Evolutionary conservation across 495 filamentous ascomycete genomes (phyloP).

Genomic region (Penicillium flavigenum): DNA sequence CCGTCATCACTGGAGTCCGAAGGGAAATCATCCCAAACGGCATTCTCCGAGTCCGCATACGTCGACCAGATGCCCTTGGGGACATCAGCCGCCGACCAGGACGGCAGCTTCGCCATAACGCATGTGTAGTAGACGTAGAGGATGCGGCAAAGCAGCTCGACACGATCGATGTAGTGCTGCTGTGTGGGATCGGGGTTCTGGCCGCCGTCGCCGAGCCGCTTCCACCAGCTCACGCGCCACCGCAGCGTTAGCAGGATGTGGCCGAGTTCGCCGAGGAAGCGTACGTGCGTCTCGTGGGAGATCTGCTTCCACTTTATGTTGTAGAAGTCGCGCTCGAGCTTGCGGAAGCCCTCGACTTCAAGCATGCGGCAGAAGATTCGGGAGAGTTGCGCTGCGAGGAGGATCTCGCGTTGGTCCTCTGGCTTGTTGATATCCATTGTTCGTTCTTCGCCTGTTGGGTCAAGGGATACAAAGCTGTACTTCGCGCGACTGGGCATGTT

Average conservation of each 20-base stretch:
- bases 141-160: slow-evolving; percentile 48
- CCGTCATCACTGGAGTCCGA: slow-evolving; percentile 43
- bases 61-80: slow-evolving; percentile 47
- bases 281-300: slow-evolving; percentile 44
- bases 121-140: slow-evolving; percentile 54
- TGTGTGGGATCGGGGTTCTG: slow-evolving; percentile 42
- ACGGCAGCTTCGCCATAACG: slow-evolving; percentile 48
- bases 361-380: slow-evolving; percentile 52
- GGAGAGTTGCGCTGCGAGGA: slow-evolving; percentile 49
- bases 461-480: slow-evolving; percentile 44
- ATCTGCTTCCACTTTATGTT: slow-evolving; percentile 54
- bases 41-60: slow-evolving; percentile 46
- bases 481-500: slow-evolving; percentile 53
- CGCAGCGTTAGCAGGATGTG: slow-evolving; percentile 49
- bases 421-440: slow-evolving; percentile 44
- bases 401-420: slow-evolving; percentile 43
- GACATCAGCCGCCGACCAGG: slow-evolving; percentile 41
- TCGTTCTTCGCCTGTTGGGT: slow-evolving; percentile 34
- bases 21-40: slow-evolving; percentile 49
- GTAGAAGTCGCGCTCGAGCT: slow-evolving; percentile 50
- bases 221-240: slow-evolving; percentile 54
- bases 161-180: slow-evolving; percentile 49
- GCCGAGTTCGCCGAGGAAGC: slow-evolving; percentile 46
- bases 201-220: slow-evolving; percentile 46
- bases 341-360: slow-evolving; percentile 52